Evolutionary conservation across 2,329 filamentous ascomycete species (phyloP), one percentile per base, ranked within the genome.

Genomic region (Beauveria asiatica): DNA sequence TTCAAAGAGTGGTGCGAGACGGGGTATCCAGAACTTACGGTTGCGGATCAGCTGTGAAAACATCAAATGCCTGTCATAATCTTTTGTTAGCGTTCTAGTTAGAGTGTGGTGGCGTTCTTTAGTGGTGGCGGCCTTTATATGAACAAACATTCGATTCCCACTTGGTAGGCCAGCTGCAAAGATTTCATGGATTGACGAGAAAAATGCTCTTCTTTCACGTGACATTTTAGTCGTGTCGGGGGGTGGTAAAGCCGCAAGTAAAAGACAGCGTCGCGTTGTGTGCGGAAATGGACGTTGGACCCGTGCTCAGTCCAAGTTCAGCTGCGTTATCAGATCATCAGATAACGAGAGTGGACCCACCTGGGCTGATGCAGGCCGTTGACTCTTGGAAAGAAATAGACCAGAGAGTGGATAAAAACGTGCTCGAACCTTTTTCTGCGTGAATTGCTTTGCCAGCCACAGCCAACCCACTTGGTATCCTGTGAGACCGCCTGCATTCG

Each of bases 1-100:
- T 75, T 75, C 63, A 66, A 67, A 23, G 69, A 75, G 59, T 74
- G 73, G 74, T 63, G 63, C 21, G 63, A 61, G 27, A 61, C 60
- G 37, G 67, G 64, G 11, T 67, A 68, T 61, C 66, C 65, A 33
- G 50, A 54, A 17, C 55, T 60, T 19, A 13, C 41, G 16, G 17
- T 7, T 13, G 7, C 3, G 11, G 16, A 58, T 42, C 37, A 25
- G 10, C 33, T 37, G n/a, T 42, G 10, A 33, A 33, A 33, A 33
- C 30, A 33, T 10, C 9, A 33, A 33, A 33, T 30, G 45, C 23
- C 6, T 27, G 11, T 30, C 46, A 21, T 44, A 11, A 39, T 33
- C 6, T 19, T 13, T 39, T 19, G 30, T 51, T 42, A 33, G 56
- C 56, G 56, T 51, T 23, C 25, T 27, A 19, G 45, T 42, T 42